A percentile compares a stretch with the other conserved stretches of the same genome.
Conservation (phyloP, 2,329 filamentous ascomycete species). For the Pseudovirgaria hyperparasitica region DNA sequence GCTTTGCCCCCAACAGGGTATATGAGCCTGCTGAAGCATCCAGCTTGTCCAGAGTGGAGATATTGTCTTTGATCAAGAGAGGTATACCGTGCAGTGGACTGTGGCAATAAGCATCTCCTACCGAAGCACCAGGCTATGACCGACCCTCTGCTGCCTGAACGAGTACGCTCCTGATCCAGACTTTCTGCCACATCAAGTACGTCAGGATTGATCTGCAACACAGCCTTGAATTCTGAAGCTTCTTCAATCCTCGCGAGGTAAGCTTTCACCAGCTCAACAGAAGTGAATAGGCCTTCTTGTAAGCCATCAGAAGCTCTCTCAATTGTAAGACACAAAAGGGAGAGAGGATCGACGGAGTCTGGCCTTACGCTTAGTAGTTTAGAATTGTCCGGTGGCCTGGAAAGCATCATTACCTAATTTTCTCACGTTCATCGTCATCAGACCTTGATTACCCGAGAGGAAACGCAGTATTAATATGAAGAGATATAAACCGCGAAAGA, state of each 20-base stretch:
- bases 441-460: no score
- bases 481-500: no score
- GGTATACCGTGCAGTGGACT: constrained; percentile 52
- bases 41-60: constrained; percentile 50
- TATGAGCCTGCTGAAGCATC: constrained; percentile 53
- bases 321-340: no score
- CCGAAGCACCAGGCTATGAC: neutral
- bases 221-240: constrained; percentile 38
- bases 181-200: constrained; percentile 35
- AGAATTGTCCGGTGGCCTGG: no score
- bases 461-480: no score
- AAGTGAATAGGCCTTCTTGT: constrained; percentile 32
- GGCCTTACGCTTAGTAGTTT: no score
- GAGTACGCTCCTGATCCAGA: constrained; percentile 33
- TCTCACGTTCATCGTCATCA: no score
- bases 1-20: constrained; percentile 45
- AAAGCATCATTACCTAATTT: no score
- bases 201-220: constrained; percentile 45
- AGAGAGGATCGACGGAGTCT: no score
- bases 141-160: neutral
- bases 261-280: constrained; percentile 43
- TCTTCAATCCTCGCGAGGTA: constrained; percentile 39
- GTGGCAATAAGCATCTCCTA: neutral
- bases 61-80: constrained; percentile 55
- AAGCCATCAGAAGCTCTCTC: constrained; percentile 3